These are phyloP conservation scores for Sugiyamaella qingdaonensis DNA, from an alignment of 805 yeast species.

Conservation along the genomic window DNA sequence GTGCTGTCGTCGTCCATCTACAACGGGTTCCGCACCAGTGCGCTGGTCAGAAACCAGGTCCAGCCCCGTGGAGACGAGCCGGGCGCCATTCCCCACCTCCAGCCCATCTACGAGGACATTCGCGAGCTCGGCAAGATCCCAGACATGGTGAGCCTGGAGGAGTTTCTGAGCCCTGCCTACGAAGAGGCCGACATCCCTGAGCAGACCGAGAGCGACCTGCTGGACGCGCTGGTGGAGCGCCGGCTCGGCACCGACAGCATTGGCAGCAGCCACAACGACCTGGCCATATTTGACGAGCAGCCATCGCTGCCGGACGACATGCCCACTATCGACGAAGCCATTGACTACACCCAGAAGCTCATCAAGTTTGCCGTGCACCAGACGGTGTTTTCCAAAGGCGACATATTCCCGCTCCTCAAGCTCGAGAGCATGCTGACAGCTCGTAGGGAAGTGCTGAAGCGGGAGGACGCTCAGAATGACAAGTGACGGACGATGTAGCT, in stretches of 20 bases:
- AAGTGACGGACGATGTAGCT: neutral
- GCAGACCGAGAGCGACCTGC: slow-evolving; percentile 7
- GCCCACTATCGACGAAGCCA: slow-evolving; percentile 2
- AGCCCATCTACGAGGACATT: slow-evolving; percentile 2
- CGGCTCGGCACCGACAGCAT: slow-evolving; percentile 1
- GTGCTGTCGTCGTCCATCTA: neutral
- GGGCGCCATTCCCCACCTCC: slow-evolving; percentile 1
- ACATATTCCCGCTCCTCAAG: slow-evolving; percentile 4
- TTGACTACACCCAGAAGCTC: slow-evolving; percentile 3
- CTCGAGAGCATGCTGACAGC: neutral
- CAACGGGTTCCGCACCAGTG: slow-evolving; percentile 3
- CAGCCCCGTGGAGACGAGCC: neutral
- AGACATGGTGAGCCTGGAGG: slow-evolving; percentile 4
- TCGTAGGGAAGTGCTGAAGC: neutral
- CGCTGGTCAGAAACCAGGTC: neutral
- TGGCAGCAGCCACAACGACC: neutral
- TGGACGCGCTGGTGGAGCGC: slow-evolving; percentile 13
- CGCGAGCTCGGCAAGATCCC: slow-evolving; percentile 1
- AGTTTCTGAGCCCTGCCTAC: slow-evolving; percentile 4
- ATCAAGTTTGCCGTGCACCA: slow-evolving; percentile 10
- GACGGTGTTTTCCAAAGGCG: slow-evolving; percentile 3
- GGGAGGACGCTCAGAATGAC: neutral
- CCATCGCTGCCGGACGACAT: neutral
- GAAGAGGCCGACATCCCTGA: slow-evolving; percentile 7
- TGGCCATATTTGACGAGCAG: neutral